phyloP scores from a whole-genome alignment of 495 filamentous ascomycete genomes.

The Pyrenula aspistea region DNA sequence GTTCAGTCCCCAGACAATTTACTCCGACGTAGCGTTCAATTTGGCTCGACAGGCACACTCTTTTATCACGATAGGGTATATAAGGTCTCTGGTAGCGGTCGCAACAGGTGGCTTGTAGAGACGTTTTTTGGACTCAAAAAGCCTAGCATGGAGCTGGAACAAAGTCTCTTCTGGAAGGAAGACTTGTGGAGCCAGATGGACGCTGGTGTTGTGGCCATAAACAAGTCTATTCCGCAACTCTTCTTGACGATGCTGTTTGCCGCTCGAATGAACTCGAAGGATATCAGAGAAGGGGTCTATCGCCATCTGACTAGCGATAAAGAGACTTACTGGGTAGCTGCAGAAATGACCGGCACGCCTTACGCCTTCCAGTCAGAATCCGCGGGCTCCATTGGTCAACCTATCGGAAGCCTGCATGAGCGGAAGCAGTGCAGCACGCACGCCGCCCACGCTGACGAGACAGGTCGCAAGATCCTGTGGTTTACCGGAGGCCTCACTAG shows the following conservation, averaged over 20 bases:
- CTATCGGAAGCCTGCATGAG: background rate
- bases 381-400: background rate
- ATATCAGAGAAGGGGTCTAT: background rate
- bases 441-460: background rate
- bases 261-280: constrained; percentile 1
- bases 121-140: background rate
- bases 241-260: constrained; percentile 1
- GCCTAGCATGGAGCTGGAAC: background rate
- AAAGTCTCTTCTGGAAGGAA: constrained; percentile 2
- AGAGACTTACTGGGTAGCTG: constrained; percentile 2
- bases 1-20: constrained; percentile 10
- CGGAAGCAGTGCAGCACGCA: background rate
- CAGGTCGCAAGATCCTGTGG: background rate
- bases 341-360: constrained; percentile 1
- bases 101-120: background rate
- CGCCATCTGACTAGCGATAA: background rate
- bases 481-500: background rate
- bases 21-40: constrained; percentile 4
- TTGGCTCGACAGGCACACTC: constrained; percentile 12
- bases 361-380: constrained; percentile 4
- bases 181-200: constrained; percentile 1
- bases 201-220: constrained; percentile 2
- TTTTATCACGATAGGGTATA: constrained; percentile 18
- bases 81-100: background rate
- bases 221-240: background rate